Evolutionary conservation across 345 rosid species (phyloP).

Genomic region (Camelina neglecta): DNA sequence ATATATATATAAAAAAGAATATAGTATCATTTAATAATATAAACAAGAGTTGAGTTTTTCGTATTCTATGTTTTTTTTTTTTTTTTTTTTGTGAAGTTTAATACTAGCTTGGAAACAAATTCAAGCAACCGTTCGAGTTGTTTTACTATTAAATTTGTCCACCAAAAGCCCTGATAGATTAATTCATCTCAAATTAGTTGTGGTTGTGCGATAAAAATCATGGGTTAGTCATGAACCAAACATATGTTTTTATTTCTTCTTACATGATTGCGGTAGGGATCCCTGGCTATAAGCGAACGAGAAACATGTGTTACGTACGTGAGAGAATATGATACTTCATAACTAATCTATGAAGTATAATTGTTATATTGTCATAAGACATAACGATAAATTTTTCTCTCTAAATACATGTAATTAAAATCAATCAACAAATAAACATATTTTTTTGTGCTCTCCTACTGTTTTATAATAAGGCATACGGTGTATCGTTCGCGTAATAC

Average conservation of each 20-base stretch:
- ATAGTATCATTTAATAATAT: neutral
- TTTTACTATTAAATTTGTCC: slow-evolving; percentile 31
- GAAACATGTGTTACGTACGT: slow-evolving; percentile 34
- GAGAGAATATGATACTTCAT: slow-evolving; percentile 22
- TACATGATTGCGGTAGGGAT: slow-evolving; percentile 9
- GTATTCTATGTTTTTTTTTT: slow-evolving; percentile 2
- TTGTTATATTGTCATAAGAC: slow-evolving; percentile 3
- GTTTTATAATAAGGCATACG: neutral
- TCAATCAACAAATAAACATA: neutral
- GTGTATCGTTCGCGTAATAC: slow-evolving; percentile 20
- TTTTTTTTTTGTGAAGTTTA: slow-evolving; percentile 14
- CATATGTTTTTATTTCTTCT: slow-evolving; percentile 12
- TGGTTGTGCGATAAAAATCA: slow-evolving; percentile 36
- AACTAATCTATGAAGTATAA: slow-evolving; percentile 28
- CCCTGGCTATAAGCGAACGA: slow-evolving; percentile 20
- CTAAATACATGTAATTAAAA: neutral
- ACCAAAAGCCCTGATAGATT: slow-evolving; percentile 25
- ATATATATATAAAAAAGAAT: neutral
- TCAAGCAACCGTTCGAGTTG: slow-evolving; percentile 45
- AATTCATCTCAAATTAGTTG: slow-evolving; percentile 29
- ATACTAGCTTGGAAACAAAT: slow-evolving; percentile 41
- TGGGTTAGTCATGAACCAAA: slow-evolving; percentile 44
- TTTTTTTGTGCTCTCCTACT: neutral
- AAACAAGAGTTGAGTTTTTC: slow-evolving; percentile 39
- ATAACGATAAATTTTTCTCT: neutral